phyloP scores from a whole-genome alignment of 179 eudicot species.

The Patellifolia procumbens region DNA sequence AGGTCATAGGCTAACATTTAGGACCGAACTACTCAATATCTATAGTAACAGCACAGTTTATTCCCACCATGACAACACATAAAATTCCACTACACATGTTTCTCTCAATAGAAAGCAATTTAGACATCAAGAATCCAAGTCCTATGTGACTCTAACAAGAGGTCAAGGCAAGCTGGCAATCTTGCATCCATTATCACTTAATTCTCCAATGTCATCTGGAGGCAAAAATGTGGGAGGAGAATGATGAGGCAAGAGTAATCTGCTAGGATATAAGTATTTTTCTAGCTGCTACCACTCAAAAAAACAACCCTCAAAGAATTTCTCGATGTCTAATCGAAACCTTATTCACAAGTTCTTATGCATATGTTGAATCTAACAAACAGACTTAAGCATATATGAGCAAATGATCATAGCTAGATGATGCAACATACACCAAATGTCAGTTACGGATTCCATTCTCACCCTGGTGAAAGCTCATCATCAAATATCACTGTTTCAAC shows the following conservation, averaged over 20 bases:
- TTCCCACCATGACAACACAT: background rate
- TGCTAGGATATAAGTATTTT: background rate
- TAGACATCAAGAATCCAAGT: background rate
- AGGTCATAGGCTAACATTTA: background rate
- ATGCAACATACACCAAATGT: slow-evolving; percentile 1
- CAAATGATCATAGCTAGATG: background rate
- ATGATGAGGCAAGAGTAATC: background rate
- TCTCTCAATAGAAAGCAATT: slow-evolving; percentile 3
- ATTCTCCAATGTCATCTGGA: background rate
- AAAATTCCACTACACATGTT: background rate
- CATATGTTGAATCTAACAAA: background rate
- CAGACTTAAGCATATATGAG: background rate
- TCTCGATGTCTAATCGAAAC: background rate
- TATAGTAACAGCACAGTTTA: background rate
- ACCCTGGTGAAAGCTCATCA: slow-evolving; percentile 99
- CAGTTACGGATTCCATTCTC: slow-evolving; percentile 25
- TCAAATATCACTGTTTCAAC: slow-evolving; percentile 96
- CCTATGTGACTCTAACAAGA: background rate
- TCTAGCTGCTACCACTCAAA: background rate
- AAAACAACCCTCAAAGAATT: background rate
- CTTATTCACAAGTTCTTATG: slow-evolving; percentile 4
- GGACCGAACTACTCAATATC: slow-evolving; percentile 1
- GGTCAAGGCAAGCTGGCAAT: background rate
- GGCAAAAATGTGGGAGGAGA: background rate
- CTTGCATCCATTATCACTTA: background rate